Conservation (phyloP, 371 early-diverging fungal species). For the Globomyces sp. region DNA sequence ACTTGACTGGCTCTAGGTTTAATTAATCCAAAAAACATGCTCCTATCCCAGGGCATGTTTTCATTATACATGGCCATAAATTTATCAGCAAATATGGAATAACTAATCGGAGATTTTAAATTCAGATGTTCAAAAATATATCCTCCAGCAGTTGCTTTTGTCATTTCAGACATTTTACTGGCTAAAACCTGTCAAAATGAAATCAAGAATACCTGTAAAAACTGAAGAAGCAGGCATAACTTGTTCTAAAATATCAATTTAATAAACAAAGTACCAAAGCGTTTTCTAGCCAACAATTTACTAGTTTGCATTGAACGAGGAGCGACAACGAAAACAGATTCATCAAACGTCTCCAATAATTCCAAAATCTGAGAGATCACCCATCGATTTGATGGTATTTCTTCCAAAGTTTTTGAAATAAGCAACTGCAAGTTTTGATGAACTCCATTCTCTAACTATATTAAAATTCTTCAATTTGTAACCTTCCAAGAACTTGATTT, state of each 20-base stretch:
- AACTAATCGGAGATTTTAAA: neutral
- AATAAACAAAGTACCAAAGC: neutral
- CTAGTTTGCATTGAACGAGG: neutral
- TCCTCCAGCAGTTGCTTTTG: slow-evolving; percentile 3
- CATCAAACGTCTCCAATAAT: neutral
- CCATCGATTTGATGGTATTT: neutral
- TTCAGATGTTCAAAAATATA: neutral
- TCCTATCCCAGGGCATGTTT: neutral
- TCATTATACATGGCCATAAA: neutral
- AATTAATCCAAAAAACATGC: neutral
- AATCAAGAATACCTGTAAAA: no score
- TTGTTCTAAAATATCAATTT: neutral
- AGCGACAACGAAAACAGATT: neutral
- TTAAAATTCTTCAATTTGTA: no score
- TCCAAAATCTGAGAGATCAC: neutral
- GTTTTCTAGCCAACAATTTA: neutral
- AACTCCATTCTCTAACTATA: neutral
- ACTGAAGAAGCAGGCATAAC: no score
- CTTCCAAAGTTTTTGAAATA: neutral
- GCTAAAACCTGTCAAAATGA: no score
- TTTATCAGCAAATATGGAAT: neutral
- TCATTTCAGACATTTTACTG: slow-evolving; percentile 10
- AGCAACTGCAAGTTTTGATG: neutral
- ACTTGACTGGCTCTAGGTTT: neutral
- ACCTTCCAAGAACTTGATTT: slow-evolving; percentile 1